Base-by-base conservation (phyloP, 306 rosid genomes). In the Acacia melanoxylon region DNA sequence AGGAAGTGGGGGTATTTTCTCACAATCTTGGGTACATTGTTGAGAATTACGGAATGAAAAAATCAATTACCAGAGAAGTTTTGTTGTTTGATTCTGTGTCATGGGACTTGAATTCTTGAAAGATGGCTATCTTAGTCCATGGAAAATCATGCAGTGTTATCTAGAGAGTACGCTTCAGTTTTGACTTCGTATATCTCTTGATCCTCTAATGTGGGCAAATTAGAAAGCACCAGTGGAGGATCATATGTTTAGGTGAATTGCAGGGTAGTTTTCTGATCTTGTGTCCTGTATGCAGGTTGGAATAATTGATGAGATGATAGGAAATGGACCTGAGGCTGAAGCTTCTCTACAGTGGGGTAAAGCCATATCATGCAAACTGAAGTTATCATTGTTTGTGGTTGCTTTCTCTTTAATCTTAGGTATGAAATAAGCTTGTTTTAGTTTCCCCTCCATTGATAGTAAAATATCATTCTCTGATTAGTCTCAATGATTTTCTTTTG, bases 81-180 rank as follows among this genome's bases (percentile, higher is more conserved):
- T 89, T 92, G 79, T 86, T 84, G 63, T 91, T 84, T 86, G 93
- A 90, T 85, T 78, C 83, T 42, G 72, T 79, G 78, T 79, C 94
- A 46, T 83, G 89, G 90, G 91, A 95, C 77, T 61, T 89, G n/a
- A n/a, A n/a, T n/a, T n/a, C n/a, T n/a, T n/a, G 84, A 89, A 90
- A 68, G 84, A 78, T 67, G 84, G 81, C 72, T 95, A 91, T 84
- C 90, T 93, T 76, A 93, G 98, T 87, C 90, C 99, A 1, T 93
- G 94, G 89, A 92, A 87, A 88, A 84, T 88, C 66, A 86, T 93
- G 86, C 97, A 93, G 77, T 91, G 92, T 81, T 95, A 91, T 87
- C 98, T 95, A 67, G 99, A 95, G 91, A 93, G 97, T 87, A 92
- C 92, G 75, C 94, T 95, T 84, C 97, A 95, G 99, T 98, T 95